These are phyloP conservation scores for Penicillium taxi DNA, from an alignment of 495 filamentous ascomycete genomes.

Conservation along the genomic window DNA sequence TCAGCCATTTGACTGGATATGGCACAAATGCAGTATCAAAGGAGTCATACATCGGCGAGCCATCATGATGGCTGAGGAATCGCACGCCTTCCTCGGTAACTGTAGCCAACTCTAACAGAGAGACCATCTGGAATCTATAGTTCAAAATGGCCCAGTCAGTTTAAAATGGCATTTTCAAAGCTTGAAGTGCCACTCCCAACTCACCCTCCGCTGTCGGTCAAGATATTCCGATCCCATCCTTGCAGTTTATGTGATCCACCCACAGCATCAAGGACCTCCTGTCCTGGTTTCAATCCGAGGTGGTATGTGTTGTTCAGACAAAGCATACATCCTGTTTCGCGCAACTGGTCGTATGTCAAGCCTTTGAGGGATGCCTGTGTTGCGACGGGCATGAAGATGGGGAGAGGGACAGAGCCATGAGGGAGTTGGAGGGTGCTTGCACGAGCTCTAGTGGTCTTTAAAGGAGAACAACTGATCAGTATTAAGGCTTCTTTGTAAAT, in stretches of 20 bases:
- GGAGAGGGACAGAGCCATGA: conserved; percentile 82
- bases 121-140: conserved; percentile 94
- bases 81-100: conserved; percentile 94
- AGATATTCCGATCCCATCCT: conserved; percentile 88
- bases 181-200: conserved; percentile 24
- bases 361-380: conserved; percentile 97
- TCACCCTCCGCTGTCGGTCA: conserved; percentile 97
- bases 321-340: conserved; percentile 77
- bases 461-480: neutral
- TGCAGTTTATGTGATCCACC: conserved; percentile 92
- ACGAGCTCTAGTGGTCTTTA: conserved; percentile 86
- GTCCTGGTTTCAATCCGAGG: conserved; percentile 87
- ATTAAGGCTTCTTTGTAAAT: neutral
- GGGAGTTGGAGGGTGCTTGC: conserved; percentile 85
- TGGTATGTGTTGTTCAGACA: conserved; percentile 98
- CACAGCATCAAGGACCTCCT: conserved; percentile 74
- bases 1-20: conserved; percentile 4
- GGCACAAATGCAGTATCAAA: neutral
- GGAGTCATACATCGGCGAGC: conserved; percentile 67
- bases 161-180: neutral
- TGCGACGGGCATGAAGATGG: conserved; percentile 96
- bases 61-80: conserved; percentile 91
- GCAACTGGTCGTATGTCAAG: conserved; percentile 84
- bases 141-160: conserved; percentile 8
- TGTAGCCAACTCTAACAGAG: conserved; percentile 83